These are phyloP conservation scores for Tremella mesenterica DNA, from an alignment of 768 basidiomycete genomes.

Conservation along the genomic window DNA sequence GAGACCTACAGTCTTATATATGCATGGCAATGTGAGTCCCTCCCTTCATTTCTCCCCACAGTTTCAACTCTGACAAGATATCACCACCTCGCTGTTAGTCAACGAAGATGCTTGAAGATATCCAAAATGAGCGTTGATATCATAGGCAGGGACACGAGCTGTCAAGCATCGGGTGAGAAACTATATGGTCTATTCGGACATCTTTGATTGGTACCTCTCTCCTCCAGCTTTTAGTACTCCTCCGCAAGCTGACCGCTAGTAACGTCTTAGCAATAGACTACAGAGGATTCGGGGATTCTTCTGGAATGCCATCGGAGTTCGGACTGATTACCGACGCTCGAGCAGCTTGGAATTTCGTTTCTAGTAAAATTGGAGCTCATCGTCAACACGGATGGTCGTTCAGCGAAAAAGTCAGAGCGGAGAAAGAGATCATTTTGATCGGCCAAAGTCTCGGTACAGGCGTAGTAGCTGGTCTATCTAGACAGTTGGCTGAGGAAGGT, in stretches of 20 bases:
- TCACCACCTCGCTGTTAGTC: no score
- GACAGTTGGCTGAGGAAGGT: slow-evolving; percentile 47
- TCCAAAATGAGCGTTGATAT: not conserved
- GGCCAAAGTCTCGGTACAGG: slow-evolving; percentile 89
- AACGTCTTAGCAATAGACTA: slow-evolving; percentile 87
- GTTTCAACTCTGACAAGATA: not conserved
- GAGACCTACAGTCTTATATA: slow-evolving; percentile 73
- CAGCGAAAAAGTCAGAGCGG: slow-evolving; percentile 49
- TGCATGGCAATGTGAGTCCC: slow-evolving; percentile 65
- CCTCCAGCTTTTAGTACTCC: not conserved
- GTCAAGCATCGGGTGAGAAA: slow-evolving; percentile 58
- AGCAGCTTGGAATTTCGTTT: slow-evolving; percentile 71
- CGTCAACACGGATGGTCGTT: not conserved
- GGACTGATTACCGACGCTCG: slow-evolving; percentile 64
- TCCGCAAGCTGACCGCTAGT: slow-evolving; percentile 50
- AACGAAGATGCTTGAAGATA: no score
- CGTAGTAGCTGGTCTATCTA: slow-evolving; percentile 51
- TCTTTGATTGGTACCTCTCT: slow-evolving; percentile 27
- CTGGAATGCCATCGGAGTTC: slow-evolving; percentile 62
- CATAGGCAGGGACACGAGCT: slow-evolving; percentile 62
- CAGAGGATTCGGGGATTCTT: slow-evolving; percentile 82
- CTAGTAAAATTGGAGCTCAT: not conserved
- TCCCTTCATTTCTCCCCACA: not conserved
- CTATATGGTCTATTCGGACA: slow-evolving; percentile 56
- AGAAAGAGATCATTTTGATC: slow-evolving; percentile 59